Percentiles rank a stretch among this genome's conserved stretches.
Evolutionary conservation across 441 rosid genomes (phyloP).

Genomic region (Gossypium lobatum): DNA sequence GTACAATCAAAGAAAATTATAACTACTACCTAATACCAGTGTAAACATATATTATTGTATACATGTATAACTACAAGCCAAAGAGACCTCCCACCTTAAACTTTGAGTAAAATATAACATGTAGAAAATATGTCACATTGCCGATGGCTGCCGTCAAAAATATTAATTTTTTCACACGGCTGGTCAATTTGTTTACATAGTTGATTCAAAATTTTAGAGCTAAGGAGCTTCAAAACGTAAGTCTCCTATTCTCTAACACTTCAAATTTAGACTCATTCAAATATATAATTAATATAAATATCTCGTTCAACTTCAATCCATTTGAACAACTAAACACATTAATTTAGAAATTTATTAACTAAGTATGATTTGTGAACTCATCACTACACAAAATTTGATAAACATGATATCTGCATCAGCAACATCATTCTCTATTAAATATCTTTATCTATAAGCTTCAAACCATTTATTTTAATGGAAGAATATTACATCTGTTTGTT

Average conservation of each 20-base stretch:
- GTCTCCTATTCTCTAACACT: too few species aligned
- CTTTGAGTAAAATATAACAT: neutral
- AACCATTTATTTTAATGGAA: conserved; percentile 5
- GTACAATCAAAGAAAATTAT: neutral
- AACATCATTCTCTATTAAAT: neutral
- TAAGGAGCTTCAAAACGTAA: neutral
- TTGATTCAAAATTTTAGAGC: neutral
- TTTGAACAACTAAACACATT: neutral
- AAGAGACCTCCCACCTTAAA: conserved; percentile 7
- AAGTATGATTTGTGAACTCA: neutral
- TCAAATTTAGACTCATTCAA: neutral
- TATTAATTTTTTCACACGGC: neutral
- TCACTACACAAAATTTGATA: neutral
- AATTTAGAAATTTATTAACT: neutral
- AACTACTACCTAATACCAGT: neutral
- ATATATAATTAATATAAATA: neutral
- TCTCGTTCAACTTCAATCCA: neutral
- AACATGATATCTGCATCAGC: neutral
- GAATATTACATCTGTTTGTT: neutral
- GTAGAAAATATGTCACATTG: neutral
- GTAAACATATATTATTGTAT: neutral
- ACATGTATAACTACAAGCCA: neutral
- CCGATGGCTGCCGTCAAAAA: neutral
- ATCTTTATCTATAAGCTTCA: neutral
- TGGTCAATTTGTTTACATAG: neutral